Base-by-base conservation (phyloP, 2,329 filamentous ascomycete genomes). In the Mollisiaceae sp. region DNA sequence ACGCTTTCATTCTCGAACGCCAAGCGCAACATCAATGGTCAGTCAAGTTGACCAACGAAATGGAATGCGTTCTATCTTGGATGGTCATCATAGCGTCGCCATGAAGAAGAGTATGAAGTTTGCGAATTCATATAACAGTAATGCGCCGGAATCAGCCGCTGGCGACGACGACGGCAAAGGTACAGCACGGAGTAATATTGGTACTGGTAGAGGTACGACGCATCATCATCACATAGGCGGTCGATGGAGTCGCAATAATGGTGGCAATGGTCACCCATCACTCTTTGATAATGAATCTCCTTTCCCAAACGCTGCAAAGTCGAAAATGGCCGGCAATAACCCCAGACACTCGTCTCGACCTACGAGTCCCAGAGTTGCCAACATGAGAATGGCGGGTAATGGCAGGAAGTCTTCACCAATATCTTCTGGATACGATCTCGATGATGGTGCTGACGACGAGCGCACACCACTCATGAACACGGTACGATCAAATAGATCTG, bases 71-170 rank as follows among this genome's bases (percentile, higher is more conserved):
- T 87, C 86, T n/a, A 89, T 93, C 35, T 81, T 92, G 73, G 91
- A 93, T 65, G 84, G 82, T 56, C 82, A 84, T 61, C 86, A 87
- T 64, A 84, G 84, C 59, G 82, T 91, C 20, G 85, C 86, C 9
- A 86, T 90, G 71, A 97, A 96, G 80, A 93, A 92, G 81, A 96
- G 91, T 79, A 97, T 97, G 93, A 98, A 97, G 75, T 98, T 98
- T 75, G 91, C 92, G 65, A 94, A 92, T 77, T 88, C 90, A 1
- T 74, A 92, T 77, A 89, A 82, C 70, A 88, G 85, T 69, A 87
- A 86, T 68, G 83, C 81, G 67, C 79, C 82, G 20, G 75, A 77
- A n/a, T 65, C 67, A 6, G 66, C 69, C 39, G 85, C 89, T 59
- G 89, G 85, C 58, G 90, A 93, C 20, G 87, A 90, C 64, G 88